A percentile compares a stretch with the other conserved stretches of the same genome.
phyloP scores from a whole-genome alignment of 2,329 filamentous ascomycete genomes.

The Aspergillus jensenii region DNA sequence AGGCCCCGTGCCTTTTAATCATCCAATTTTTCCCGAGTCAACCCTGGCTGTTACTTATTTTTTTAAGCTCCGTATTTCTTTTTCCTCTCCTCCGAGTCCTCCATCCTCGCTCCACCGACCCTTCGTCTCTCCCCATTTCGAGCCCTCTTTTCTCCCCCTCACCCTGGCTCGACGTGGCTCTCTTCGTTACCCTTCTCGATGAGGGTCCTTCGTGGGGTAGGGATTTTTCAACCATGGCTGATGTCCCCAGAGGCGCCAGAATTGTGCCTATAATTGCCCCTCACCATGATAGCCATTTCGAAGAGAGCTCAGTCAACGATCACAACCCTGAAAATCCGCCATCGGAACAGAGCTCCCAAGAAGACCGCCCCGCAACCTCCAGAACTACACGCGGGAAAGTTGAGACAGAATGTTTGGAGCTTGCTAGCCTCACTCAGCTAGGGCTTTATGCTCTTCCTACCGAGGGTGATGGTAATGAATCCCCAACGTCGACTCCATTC shows the following conservation, averaged over 20 bases:
- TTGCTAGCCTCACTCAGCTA: constrained; percentile 51
- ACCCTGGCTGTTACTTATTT: constrained; percentile 2
- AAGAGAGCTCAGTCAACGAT: constrained; percentile 16
- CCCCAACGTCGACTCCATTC: constrained; percentile 18
- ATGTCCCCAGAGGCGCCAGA: constrained; percentile 39
- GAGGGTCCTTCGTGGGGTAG: constrained; percentile 35
- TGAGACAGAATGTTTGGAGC: constrained; percentile 32
- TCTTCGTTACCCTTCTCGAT: constrained; percentile 24
- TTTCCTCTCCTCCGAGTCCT: constrained; percentile 11
- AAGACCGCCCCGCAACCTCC: constrained; percentile 5
- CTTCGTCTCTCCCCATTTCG: constrained; percentile 12
- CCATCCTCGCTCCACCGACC: constrained; percentile 6
- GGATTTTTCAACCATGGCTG: constrained; percentile 39
- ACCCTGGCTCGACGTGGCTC: constrained; percentile 22
- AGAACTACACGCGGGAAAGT: constrained; percentile 17
- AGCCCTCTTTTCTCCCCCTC: constrained; percentile 7
- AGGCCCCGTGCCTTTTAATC: neutral
- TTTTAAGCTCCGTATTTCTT: constrained; percentile 9
- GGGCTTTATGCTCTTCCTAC: constrained; percentile 61
- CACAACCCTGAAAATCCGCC: constrained; percentile 10
- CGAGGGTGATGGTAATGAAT: constrained; percentile 59
- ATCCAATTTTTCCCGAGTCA: neutral
- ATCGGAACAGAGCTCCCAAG: constrained; percentile 18
- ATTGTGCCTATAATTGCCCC: constrained; percentile 44
- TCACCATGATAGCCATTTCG: constrained; percentile 22